Percentiles rank a stretch among this genome's conserved stretches.
Evolutionary conservation across 1,284 basidiomycete species (phyloP).

Genomic region (Afroboletus lepidellus): DNA sequence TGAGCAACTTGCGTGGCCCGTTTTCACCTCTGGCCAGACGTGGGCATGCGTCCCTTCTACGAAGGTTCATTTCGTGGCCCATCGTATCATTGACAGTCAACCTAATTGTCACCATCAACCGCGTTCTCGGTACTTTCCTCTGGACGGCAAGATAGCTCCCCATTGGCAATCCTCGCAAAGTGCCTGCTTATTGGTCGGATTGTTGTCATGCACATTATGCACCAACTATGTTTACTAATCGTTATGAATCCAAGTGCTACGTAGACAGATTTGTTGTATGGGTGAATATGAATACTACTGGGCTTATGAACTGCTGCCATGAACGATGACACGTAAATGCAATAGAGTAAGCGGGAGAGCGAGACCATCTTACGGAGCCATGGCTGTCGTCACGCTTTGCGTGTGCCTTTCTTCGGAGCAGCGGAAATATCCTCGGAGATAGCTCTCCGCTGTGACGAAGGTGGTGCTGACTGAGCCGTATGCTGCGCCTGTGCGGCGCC

Average conservation of each 20-base stretch:
- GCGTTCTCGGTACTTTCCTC: slow-evolving; percentile 11
- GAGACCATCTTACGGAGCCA: neutral
- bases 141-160: slow-evolving; percentile 5
- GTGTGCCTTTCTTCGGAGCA: slow-evolving; percentile 15
- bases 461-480: slow-evolving; percentile 33
- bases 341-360: neutral
- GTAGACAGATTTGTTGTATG: slow-evolving; percentile 19
- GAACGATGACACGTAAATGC: slow-evolving; percentile 2
- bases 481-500: slow-evolving; percentile 22
- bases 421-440: slow-evolving; percentile 28
- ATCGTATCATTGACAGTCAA: slow-evolving; percentile 5
- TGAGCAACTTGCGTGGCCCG: slow-evolving; percentile 12
- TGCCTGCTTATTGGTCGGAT: neutral
- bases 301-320: slow-evolving; percentile 2
- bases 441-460: slow-evolving; percentile 31
- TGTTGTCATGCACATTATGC: slow-evolving; percentile 28
- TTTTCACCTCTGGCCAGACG: slow-evolving; percentile 10
- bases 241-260: slow-evolving; percentile 13
- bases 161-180: slow-evolving; percentile 3
- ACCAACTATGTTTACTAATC: slow-evolving; percentile 11
- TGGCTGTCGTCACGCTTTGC: slow-evolving; percentile 18
- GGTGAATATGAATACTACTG: slow-evolving; percentile 23
- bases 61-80: slow-evolving; percentile 9
- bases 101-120: slow-evolving; percentile 17
- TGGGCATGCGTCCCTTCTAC: slow-evolving; percentile 8